Evolutionary conservation across 139 green algal species (phyloP).

Genomic region (Chlorella ohadii): DNA sequence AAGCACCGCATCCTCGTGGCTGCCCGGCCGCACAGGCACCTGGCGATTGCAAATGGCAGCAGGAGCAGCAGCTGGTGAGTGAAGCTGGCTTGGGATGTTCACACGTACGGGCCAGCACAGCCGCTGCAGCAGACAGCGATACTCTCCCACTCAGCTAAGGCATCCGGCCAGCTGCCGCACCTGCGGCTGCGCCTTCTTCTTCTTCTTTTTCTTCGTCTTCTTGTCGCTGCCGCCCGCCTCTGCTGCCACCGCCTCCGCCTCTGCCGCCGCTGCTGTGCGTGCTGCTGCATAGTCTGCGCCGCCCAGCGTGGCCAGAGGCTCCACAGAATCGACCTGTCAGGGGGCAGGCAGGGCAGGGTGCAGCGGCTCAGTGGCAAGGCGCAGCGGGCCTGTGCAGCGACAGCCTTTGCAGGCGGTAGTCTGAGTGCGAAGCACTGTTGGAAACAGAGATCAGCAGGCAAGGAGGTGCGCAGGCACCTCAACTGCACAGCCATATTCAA

Average conservation of each 20-base stretch:
- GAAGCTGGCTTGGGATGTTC: too few species aligned
- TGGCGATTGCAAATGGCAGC: background rate
- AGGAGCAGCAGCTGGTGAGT: too few species aligned
- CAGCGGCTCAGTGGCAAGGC: too few species aligned
- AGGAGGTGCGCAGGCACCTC: background rate
- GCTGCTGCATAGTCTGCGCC: slow-evolving; percentile 61
- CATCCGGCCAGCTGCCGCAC: background rate
- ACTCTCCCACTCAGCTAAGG: too few species aligned
- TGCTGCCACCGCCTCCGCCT: slow-evolving; percentile 10
- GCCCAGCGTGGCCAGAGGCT: slow-evolving; percentile 84
- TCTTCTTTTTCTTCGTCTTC: slow-evolving; percentile 49
- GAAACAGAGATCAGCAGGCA: too few species aligned
- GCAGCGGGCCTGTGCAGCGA: too few species aligned
- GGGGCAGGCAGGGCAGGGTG: too few species aligned
- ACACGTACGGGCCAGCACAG: too few species aligned
- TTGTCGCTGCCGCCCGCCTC: slow-evolving; percentile 10
- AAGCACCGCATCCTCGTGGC: slow-evolving; percentile 92
- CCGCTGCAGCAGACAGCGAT: too few species aligned
- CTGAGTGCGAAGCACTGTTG: too few species aligned
- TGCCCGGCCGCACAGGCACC: slow-evolving; percentile 74
- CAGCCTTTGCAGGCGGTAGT: too few species aligned
- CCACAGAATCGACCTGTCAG: slow-evolving; percentile 34
- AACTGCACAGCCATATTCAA: background rate
- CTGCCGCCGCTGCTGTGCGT: background rate
- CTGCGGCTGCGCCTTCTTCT: slow-evolving; percentile 9